Conservation (phyloP, 305 asterid genomes). For the Solanum chacoense region DNA sequence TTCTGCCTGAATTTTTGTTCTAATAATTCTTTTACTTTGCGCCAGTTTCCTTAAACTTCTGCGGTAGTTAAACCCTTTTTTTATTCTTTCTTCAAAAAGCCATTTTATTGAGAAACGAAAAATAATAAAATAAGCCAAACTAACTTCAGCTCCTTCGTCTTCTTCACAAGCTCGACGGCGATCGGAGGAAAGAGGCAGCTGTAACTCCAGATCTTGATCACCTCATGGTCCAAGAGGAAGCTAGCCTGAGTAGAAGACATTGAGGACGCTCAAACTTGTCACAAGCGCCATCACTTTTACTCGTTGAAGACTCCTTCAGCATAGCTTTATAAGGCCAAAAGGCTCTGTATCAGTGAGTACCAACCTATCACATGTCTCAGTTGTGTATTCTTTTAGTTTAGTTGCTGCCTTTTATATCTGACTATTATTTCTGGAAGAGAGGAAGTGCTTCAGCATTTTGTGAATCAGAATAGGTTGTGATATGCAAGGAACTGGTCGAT, state of each 20-base stretch:
- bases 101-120: not conserved
- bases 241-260: not conserved
- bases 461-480: not conserved
- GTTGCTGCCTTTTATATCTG: not conserved
- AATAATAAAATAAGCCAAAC: not conserved
- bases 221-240: not conserved
- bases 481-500: constrained; percentile 5
- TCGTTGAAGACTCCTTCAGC: not conserved
- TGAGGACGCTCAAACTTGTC: not conserved
- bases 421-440: not conserved
- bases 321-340: not conserved
- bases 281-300: not conserved
- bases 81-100: not conserved
- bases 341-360: not conserved
- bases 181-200: not conserved
- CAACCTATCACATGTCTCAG: not conserved
- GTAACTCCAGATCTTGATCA: not conserved
- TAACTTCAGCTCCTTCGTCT: not conserved
- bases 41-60: not conserved
- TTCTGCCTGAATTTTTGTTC: not conserved
- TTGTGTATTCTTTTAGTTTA: not conserved
- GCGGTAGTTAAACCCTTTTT: not conserved
- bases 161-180: not conserved
- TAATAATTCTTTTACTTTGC: not conserved
- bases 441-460: constrained; percentile 1